Conservation (phyloP, 108 stramenopile species). For the Fragilaria radians region DNA sequence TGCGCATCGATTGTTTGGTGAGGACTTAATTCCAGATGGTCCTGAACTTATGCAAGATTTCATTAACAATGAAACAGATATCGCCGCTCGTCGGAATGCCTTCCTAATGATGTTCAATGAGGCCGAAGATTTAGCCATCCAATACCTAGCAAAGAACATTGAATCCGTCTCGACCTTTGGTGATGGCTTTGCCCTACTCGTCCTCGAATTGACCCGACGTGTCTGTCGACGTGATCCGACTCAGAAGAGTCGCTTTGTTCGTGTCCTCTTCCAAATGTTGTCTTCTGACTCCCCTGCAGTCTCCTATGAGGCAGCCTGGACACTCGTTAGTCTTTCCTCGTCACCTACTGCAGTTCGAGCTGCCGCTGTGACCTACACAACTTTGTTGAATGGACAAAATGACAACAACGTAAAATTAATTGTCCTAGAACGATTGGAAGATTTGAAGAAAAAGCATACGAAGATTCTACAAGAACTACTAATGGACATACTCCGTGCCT, state of each 20-base stretch:
- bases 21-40: slow-evolving; percentile 92
- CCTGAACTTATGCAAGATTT: slow-evolving; percentile 91
- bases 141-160: slow-evolving; percentile 92
- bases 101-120: slow-evolving; percentile 99
- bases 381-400: slow-evolving; percentile 90
- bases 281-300: slow-evolving; percentile 88
- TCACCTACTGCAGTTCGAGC: slow-evolving; percentile 98
- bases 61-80: slow-evolving; percentile 85
- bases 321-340: slow-evolving; percentile 92
- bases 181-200: slow-evolving; percentile 94
- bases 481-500: slow-evolving; percentile 96
- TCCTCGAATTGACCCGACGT: slow-evolving; percentile 94
- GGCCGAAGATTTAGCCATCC: slow-evolving; percentile 91
- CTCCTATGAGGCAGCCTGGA: slow-evolving; percentile 99
- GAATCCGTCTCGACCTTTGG: slow-evolving; percentile 89
- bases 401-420: slow-evolving; percentile 99
- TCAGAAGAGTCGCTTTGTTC: slow-evolving; percentile 97
- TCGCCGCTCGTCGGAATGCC: slow-evolving; percentile 93
- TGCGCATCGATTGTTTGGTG: slow-evolving; percentile 87
- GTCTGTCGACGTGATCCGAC: slow-evolving; percentile 94
- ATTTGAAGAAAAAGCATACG: slow-evolving; percentile 86
- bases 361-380: slow-evolving; percentile 94
- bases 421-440: slow-evolving; percentile 91
- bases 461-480: slow-evolving; percentile 96
- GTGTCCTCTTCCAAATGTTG: slow-evolving; percentile 93